Conservation (phyloP, 75 land plant species). For the Azolla pinnata region DNA sequence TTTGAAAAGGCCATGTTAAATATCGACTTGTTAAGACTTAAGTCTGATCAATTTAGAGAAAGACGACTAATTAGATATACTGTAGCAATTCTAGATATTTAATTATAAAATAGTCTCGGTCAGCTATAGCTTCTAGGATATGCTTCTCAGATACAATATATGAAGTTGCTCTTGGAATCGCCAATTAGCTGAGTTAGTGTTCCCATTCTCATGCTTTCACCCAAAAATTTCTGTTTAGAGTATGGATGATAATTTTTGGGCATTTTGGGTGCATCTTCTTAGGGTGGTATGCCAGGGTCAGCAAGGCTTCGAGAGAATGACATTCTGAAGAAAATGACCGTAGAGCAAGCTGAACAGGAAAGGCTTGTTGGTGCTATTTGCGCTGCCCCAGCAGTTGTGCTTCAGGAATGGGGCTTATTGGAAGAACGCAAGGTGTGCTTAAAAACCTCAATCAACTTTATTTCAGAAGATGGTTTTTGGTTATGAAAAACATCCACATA, state of each 20-base stretch:
- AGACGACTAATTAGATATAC: too few species aligned
- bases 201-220: not conserved
- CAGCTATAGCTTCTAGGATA: too few species aligned
- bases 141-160: too few species aligned
- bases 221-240: not conserved
- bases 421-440: conserved; percentile 44
- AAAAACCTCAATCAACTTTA: not conserved
- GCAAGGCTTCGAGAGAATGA: conserved; percentile 32
- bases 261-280: not conserved
- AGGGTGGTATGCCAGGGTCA: conserved; percentile 77
- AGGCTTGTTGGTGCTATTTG: conserved; percentile 52
- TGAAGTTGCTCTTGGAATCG: too few species aligned
- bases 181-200: too few species aligned
- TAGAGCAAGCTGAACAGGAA: conserved; percentile 44
- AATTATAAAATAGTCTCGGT: too few species aligned
- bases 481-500: too few species aligned
- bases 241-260: not conserved
- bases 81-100: too few species aligned
- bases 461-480: too few species aligned
- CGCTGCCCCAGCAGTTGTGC: conserved; percentile 59
- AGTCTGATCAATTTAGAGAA: too few species aligned
- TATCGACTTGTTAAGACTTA: too few species aligned
- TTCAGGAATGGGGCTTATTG: conserved; percentile 53
- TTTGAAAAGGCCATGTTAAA: too few species aligned
- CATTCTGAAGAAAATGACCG: conserved; percentile 31